Conservation (phyloP, 352 stramenopile species). For the Phytophthora podocarpi region DNA sequence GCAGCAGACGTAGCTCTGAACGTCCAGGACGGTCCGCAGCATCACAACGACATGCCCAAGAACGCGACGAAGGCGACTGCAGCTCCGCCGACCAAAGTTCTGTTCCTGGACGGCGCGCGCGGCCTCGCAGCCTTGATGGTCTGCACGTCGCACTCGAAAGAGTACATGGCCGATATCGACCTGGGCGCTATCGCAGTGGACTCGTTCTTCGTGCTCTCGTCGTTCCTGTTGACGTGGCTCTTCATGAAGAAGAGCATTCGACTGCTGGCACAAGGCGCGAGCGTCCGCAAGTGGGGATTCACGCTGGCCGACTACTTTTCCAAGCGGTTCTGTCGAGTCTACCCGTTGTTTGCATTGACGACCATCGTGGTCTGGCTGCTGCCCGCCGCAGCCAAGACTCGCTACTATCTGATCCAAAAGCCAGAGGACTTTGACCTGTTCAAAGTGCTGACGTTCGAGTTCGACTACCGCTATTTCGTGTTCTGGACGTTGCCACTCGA, state of each 20-base stretch:
- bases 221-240: constrained; percentile 61
- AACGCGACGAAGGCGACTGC: constrained; percentile 19
- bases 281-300: constrained; percentile 33
- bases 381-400: constrained; percentile 28
- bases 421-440: constrained; percentile 34
- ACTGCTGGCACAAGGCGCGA: constrained; percentile 31
- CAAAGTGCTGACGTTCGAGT: constrained; percentile 50
- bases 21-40: too few species aligned
- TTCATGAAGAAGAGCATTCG: constrained; percentile 51
- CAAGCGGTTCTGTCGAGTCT: constrained; percentile 54
- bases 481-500: constrained; percentile 59
- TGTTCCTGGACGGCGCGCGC: constrained; percentile 44
- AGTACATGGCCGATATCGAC: constrained; percentile 44
- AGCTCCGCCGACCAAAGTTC: constrained; percentile 30
- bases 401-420: constrained; percentile 37
- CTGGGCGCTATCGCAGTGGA: constrained; percentile 46
- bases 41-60: too few species aligned
- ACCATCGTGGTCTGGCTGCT: constrained; percentile 39
- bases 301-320: constrained; percentile 49
- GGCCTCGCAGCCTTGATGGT: constrained; percentile 38
- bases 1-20: constrained; percentile 5
- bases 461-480: constrained; percentile 47
- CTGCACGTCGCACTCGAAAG: constrained; percentile 38
- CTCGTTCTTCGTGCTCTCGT: constrained; percentile 62
- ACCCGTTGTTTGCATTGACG: constrained; percentile 48